phyloP scores from a whole-genome alignment of 257 asterid genomes.

The Solanum virginianum region DNA sequence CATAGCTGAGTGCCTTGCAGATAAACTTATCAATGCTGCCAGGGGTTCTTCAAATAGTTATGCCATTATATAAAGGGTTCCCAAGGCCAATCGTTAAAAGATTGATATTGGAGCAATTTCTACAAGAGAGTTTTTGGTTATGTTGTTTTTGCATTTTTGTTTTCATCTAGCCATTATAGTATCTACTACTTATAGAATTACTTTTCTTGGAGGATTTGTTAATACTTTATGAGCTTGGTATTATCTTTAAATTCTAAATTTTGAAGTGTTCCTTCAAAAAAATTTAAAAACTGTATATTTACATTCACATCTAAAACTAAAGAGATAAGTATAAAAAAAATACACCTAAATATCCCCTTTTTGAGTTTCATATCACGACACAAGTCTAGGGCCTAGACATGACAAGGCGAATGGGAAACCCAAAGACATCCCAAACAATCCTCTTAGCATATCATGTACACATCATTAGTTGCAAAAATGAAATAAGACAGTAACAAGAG shows the following conservation, averaged over 20 bases:
- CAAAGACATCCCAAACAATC: too few species aligned
- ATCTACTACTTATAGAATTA: neutral
- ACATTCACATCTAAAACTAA: too few species aligned
- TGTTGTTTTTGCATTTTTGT: neutral
- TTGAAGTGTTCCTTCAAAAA: neutral
- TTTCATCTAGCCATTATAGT: neutral
- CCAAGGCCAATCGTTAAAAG: slow-evolving; percentile 77
- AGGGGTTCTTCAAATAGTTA: slow-evolving; percentile 81
- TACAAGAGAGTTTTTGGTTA: slow-evolving; percentile 4
- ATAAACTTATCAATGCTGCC: slow-evolving; percentile 74
- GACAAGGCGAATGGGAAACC: too few species aligned
- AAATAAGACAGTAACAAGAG: too few species aligned
- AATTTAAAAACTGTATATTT: too few species aligned
- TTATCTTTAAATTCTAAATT: slow-evolving; percentile 15
- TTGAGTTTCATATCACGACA: too few species aligned
- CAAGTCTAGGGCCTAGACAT: too few species aligned
- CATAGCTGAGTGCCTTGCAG: neutral
- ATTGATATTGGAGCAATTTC: neutral
- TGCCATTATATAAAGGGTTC: slow-evolving; percentile 85
- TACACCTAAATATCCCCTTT: too few species aligned
- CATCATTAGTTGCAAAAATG: too few species aligned
- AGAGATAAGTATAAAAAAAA: too few species aligned
- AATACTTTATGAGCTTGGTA: neutral
- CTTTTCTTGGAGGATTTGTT: neutral
- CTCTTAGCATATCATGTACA: too few species aligned